Conservation (phyloP, 345 rosid genomes). For the Microthlaspi erraticum region DNA sequence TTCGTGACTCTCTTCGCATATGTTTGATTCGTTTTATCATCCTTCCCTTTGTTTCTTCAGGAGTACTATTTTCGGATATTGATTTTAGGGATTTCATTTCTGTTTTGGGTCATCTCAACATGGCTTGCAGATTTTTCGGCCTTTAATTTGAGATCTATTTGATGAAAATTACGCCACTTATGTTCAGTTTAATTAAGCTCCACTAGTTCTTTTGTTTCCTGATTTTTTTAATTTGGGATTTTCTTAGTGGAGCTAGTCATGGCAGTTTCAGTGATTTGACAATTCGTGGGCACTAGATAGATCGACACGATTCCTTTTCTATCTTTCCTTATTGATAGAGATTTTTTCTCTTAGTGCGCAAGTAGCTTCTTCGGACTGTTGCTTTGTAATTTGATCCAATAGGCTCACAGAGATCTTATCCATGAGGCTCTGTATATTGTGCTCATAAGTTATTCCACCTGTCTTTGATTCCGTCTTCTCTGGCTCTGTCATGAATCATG, state of each 20-base stretch:
- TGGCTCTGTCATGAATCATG: constrained; percentile 5
- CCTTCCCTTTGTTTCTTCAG: constrained; percentile 14
- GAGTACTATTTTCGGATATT: not conserved
- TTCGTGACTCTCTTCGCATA: constrained; percentile 17
- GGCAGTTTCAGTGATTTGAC: constrained; percentile 36
- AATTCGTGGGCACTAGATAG: constrained; percentile 46
- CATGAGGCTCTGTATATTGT: constrained; percentile 14
- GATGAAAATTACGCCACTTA: constrained; percentile 30
- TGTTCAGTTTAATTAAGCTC: constrained; percentile 28
- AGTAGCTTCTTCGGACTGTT: constrained; percentile 9
- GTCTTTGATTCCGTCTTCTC: not conserved
- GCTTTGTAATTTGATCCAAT: constrained; percentile 20
- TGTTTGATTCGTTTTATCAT: constrained; percentile 17
- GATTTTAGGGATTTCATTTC: constrained; percentile 32
- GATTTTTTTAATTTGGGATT: constrained; percentile 5
- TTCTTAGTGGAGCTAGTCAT: constrained; percentile 25
- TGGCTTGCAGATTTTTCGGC: constrained; percentile 44
- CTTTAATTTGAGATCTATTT: constrained; percentile 63
- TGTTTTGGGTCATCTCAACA: constrained; percentile 35
- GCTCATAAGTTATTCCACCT: constrained; percentile 2
- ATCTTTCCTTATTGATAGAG: not conserved
- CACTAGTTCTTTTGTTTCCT: constrained; percentile 42
- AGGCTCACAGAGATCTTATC: constrained; percentile 17
- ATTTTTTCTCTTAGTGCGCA: not conserved
- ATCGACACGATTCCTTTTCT: constrained; percentile 38